These are phyloP conservation scores for Sporothrix brunneoviolacea DNA, from an alignment of 2,329 filamentous ascomycete species.

Conservation along the genomic window DNA sequence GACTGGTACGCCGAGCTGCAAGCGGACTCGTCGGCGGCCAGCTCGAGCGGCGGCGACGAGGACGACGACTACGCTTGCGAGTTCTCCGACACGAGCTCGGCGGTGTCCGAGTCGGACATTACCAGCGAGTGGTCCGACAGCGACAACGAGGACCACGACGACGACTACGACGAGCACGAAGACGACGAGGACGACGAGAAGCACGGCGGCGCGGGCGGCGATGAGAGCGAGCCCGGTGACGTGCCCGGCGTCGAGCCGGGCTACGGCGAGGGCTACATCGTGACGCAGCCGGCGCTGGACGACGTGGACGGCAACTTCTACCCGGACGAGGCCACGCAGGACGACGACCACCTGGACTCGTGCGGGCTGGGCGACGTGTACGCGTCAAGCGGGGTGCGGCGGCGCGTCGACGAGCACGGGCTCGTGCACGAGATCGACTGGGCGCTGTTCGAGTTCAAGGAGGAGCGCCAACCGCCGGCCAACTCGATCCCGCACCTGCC, in stretches of 20 bases:
- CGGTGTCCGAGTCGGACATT: constrained; percentile 42
- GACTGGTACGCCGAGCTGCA: constrained; percentile 36
- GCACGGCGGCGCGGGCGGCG: neutral
- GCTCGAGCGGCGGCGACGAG: constrained; percentile 30
- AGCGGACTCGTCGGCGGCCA: constrained; percentile 31
- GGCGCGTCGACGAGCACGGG: constrained; percentile 61
- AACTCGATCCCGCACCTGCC: constrained; percentile 57
- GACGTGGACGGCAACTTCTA: constrained; percentile 81
- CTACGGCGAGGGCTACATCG: constrained; percentile 67
- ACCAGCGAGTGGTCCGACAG: constrained; percentile 45
- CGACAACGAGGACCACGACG: constrained; percentile 43
- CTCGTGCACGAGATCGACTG: constrained; percentile 90
- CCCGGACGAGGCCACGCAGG: constrained; percentile 60
- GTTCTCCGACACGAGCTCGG: constrained; percentile 55
- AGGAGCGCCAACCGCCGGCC: constrained; percentile 60
- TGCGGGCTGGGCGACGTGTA: constrained; percentile 78
- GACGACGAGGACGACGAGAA: constrained; percentile 38
- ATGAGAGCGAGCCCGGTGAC: constrained; percentile 59
- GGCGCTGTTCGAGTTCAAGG: constrained; percentile 78
- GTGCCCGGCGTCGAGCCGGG: constrained; percentile 70
- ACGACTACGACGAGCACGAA: constrained; percentile 22
- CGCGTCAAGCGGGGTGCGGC: constrained; percentile 81
- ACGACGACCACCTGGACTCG: constrained; percentile 76
- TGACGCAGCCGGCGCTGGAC: constrained; percentile 88
- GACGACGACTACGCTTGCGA: constrained; percentile 53